A percentile compares a stretch with the other conserved stretches of the same genome.
phyloP scores from a whole-genome alignment of 2,329 filamentous ascomycete genomes.

The Laburnicola sp. region DNA sequence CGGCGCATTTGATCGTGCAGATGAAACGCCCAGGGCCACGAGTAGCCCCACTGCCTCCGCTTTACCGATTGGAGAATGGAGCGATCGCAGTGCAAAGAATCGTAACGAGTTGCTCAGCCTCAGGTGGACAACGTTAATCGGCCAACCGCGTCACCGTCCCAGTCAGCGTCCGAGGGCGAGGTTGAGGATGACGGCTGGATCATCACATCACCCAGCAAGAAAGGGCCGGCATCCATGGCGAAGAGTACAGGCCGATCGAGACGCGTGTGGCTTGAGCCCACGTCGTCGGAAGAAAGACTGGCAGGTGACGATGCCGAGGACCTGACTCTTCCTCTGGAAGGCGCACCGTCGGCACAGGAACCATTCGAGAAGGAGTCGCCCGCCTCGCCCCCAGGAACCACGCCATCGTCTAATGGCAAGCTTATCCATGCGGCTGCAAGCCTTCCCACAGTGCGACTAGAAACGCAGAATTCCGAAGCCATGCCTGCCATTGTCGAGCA shows the following conservation, averaged over 20 bases:
- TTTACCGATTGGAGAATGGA: constrained; percentile 27
- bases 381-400: constrained; percentile 40
- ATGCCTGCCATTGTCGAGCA: constrained; percentile 44
- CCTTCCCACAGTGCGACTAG: constrained; percentile 56
- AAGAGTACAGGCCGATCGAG: constrained; percentile 28
- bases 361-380: constrained; percentile 44
- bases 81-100: constrained; percentile 28
- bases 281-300: constrained; percentile 41
- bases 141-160: constrained; percentile 23
- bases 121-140: constrained; percentile 15
- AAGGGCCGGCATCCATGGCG: constrained; percentile 20
- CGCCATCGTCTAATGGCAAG: constrained; percentile 47
- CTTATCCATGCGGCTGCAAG: constrained; percentile 54
- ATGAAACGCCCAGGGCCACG: constrained; percentile 35
- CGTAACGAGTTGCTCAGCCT: constrained; percentile 29
- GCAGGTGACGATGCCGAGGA: constrained; percentile 26
- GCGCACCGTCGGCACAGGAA: constrained; percentile 40
- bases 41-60: constrained; percentile 36
- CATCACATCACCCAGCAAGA: constrained; percentile 35
- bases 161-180: constrained; percentile 35
- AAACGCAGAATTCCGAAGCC: constrained; percentile 48
- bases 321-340: constrained; percentile 46
- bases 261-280: constrained; percentile 48
- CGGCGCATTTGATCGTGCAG: constrained; percentile 20
- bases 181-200: constrained; percentile 46